A percentile compares a stretch with the other conserved stretches of the same genome.
Conservation (phyloP, 768 basidiomycete species). For the Amanita phalloides region DNA sequence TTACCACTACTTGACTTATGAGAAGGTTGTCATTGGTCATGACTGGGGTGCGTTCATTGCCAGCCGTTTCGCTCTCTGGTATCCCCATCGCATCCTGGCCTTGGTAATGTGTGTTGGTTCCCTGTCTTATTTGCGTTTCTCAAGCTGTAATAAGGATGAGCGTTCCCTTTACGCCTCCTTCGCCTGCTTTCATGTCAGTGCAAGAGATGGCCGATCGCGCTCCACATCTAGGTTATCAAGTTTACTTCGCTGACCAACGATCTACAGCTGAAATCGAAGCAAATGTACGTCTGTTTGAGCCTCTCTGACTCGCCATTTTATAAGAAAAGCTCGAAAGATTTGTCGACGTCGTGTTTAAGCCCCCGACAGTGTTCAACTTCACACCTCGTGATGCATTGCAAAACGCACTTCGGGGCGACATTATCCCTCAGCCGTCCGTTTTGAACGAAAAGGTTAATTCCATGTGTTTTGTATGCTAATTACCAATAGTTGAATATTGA, state of each 20-base stretch:
- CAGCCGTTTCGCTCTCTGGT: constrained; percentile 61
- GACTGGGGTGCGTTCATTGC: constrained; percentile 70
- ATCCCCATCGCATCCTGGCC: constrained; percentile 50
- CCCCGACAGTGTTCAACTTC: constrained; percentile 12
- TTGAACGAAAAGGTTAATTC: constrained; percentile 17
- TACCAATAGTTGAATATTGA: constrained; percentile 12
- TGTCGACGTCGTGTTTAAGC: constrained; percentile 17
- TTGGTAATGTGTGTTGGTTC: constrained; percentile 42
- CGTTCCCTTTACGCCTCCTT: constrained; percentile 56
- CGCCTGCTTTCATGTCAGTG: constrained; percentile 33
- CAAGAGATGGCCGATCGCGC: constrained; percentile 37
- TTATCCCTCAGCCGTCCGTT: constrained; percentile 10
- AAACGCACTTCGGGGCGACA: not conserved
- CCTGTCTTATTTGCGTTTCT: not conserved
- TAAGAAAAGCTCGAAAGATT: constrained; percentile 27
- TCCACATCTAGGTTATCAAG: constrained; percentile 58
- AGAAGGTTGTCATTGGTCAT: constrained; percentile 60
- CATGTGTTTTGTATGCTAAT: not conserved
- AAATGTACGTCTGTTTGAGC: constrained; percentile 28
- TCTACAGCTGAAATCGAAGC: constrained; percentile 47
- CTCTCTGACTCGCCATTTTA: not conserved
- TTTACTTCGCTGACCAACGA: constrained; percentile 45
- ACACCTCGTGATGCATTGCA: constrained; percentile 4
- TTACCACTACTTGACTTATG: not conserved
- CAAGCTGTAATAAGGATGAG: constrained; percentile 36